Evolutionary conservation across 2,329 filamentous ascomycete species (phyloP).

Genomic region (Fusarium mexicanum): DNA sequence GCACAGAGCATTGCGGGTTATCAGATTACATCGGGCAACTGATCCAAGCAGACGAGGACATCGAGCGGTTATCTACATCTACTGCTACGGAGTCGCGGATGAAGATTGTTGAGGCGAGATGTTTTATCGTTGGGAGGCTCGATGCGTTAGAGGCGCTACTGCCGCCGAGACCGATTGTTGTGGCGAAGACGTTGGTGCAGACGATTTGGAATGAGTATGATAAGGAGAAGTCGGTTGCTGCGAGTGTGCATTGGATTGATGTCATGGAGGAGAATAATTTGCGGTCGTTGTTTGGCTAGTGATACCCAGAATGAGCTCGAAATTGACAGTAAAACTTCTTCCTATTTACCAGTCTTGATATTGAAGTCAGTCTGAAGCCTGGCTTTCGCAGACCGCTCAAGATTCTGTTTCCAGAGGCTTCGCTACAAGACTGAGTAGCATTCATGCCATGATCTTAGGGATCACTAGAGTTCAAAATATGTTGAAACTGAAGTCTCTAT

Average conservation of each 20-base stretch:
- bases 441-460: fast-evolving
- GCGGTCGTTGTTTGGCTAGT: constrained; percentile 36
- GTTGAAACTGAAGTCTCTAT: background rate
- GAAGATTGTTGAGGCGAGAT: constrained; percentile 16
- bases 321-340: background rate
- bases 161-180: constrained; percentile 20
- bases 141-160: constrained; percentile 20
- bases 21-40: constrained; percentile 27
- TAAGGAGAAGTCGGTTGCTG: background rate
- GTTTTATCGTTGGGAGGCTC: constrained; percentile 10
- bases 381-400: background rate
- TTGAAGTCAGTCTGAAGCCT: too few species aligned
- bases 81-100: constrained; percentile 3
- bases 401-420: background rate
- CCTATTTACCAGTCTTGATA: too few species aligned
- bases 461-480: too few species aligned
- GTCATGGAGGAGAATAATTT: constrained; percentile 37
- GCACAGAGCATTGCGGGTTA: constrained; percentile 19
- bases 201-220: constrained; percentile 37
- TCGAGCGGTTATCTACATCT: background rate
- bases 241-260: constrained; percentile 34
- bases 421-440: fast-evolving
- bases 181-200: constrained; percentile 26
- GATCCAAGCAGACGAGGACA: constrained; percentile 22
- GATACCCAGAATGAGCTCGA: background rate